These are phyloP conservation scores for Ambrosia hybrid DNA, from an alignment of 140 eudicot species.

Conservation along the genomic window DNA sequence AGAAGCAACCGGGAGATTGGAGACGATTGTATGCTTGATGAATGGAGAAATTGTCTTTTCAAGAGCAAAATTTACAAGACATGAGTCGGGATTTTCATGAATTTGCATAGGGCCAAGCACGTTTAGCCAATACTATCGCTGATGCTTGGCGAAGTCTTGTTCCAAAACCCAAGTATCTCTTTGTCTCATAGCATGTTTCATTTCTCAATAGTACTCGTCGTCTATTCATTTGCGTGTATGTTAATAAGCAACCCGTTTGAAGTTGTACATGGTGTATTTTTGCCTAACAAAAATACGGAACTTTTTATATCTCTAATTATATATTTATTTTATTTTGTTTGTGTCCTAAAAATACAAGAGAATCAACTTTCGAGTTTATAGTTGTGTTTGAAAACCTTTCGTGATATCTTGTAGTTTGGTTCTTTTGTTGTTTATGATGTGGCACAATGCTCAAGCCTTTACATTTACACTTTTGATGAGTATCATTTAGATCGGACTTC, in stretches of 20 bases:
- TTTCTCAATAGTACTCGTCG: background rate
- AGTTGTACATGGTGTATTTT: background rate
- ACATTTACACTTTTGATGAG: no score
- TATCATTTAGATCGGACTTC: no score
- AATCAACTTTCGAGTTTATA: background rate
- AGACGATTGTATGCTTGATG: conserved; percentile 73
- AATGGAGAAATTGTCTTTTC: conserved; percentile 79
- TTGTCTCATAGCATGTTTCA: conserved; percentile 35
- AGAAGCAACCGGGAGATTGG: conserved; percentile 80
- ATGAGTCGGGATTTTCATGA: conserved; percentile 93
- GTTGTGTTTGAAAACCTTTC: no score
- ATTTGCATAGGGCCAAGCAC: conserved; percentile 95
- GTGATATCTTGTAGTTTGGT: no score
- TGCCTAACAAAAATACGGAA: background rate
- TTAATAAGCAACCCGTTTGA: conserved; percentile 7
- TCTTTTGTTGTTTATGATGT: no score
- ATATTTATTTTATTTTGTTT: background rate
- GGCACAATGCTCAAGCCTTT: no score
- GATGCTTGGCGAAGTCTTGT: conserved; percentile 92
- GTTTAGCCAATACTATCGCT: conserved; percentile 68
- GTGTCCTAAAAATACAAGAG: background rate
- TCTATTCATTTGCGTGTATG: conserved; percentile 1
- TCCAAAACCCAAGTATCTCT: conserved; percentile 86
- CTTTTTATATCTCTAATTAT: background rate
- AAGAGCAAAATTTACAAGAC: conserved; percentile 86